phyloP scores from a whole-genome alignment of 1,139 yeast genomes.

The Hansenula sp. region DNA sequence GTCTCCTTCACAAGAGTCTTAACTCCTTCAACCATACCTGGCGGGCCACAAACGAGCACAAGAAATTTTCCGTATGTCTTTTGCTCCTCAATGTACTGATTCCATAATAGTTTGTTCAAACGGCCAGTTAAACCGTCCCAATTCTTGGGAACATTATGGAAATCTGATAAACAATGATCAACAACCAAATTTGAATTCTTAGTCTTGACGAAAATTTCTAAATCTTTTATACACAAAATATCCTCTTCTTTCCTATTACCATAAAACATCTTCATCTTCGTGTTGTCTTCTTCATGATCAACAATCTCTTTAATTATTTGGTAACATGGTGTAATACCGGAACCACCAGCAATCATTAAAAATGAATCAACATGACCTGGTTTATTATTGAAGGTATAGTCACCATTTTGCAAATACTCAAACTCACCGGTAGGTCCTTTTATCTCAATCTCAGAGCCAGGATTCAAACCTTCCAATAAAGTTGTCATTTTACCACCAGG shows the following conservation, averaged over 20 bases:
- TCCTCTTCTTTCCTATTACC: conserved; percentile 44
- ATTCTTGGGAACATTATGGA: conserved; percentile 26
- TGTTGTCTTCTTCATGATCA: conserved; percentile 41
- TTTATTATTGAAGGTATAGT: conserved; percentile 12
- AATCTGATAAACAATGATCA: conserved; percentile 42
- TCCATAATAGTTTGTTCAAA: conserved; percentile 12
- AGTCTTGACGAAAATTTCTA: conserved; percentile 32
- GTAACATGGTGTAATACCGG: conserved; percentile 55
- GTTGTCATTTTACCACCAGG: conserved; percentile 29
- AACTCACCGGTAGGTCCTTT: conserved; percentile 62
- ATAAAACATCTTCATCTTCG: conserved; percentile 42
- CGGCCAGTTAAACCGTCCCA: conserved; percentile 37
- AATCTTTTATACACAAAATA: conserved; percentile 43
- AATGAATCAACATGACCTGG: conserved; percentile 32
- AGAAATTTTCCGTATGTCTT: conserved; percentile 15
- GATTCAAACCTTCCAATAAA: conserved; percentile 20
- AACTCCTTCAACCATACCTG: conserved; percentile 45
- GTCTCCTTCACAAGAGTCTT: conserved; percentile 30
- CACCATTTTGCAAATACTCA: conserved; percentile 47
- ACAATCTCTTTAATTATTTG: conserved; percentile 47
- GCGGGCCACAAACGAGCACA: conserved; percentile 48
- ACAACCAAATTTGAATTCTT: conserved; percentile 41
- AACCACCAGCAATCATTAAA: conserved; percentile 55
- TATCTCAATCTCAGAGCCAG: conserved; percentile 27
- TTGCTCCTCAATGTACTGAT: conserved; percentile 14